Evolutionary conservation across 257 asterid species (phyloP).

Genomic region (Solanum lycopersicoides): DNA sequence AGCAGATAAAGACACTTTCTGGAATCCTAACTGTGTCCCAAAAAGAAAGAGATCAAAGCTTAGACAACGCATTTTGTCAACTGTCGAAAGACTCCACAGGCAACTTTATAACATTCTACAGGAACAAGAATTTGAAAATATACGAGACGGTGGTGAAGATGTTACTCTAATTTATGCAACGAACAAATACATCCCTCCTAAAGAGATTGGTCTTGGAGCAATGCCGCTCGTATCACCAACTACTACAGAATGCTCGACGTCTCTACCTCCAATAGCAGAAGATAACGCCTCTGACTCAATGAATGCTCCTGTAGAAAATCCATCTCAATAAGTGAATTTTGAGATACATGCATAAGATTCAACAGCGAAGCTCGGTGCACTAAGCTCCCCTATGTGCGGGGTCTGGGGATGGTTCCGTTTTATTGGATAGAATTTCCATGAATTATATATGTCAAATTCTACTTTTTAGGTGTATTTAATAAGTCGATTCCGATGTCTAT

Average conservation of each 20-base stretch:
- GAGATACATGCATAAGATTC: neutral
- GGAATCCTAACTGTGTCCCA: conserved; percentile 12
- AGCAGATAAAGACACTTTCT: neutral
- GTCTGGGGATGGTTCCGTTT: neutral
- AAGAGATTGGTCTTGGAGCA: conserved; percentile 51
- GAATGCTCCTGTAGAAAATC: neutral
- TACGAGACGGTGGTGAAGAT: conserved; percentile 4
- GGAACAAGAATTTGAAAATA: neutral
- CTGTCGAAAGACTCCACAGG: conserved; percentile 13
- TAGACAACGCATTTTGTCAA: conserved; percentile 13
- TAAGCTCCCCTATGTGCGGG: neutral
- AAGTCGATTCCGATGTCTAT: neutral
- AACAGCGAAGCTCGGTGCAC: neutral
- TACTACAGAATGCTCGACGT: neutral
- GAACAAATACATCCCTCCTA: conserved; percentile 14
- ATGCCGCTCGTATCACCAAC: conserved; percentile 3
- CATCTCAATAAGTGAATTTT: neutral
- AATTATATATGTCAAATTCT: neutral
- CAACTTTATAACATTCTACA: conserved; percentile 4
- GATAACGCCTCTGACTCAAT: neutral
- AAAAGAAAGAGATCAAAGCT: conserved; percentile 28
- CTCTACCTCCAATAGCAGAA: neutral
- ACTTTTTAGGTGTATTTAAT: neutral
- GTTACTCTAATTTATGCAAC: conserved; percentile 12
- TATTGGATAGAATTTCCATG: neutral